These are phyloP conservation scores for Ophiostoma australiae DNA, from an alignment of 2,329 filamentous ascomycete genomes.

Conservation along the genomic window DNA sequence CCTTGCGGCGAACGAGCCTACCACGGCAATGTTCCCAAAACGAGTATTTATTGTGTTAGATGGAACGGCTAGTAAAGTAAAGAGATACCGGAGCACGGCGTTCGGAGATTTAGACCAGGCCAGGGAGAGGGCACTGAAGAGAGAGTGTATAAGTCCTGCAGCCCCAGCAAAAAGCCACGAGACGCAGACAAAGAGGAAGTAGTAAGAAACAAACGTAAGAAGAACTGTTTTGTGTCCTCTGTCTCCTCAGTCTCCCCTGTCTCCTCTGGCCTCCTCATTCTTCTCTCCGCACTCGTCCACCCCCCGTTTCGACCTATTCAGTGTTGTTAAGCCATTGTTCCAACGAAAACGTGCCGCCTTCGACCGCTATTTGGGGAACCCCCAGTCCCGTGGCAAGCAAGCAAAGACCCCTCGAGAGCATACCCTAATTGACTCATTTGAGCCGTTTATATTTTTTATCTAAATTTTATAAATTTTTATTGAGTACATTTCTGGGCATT, in stretches of 20 bases:
- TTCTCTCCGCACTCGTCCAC: conserved; percentile 6
- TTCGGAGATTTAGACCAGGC: conserved; percentile 17
- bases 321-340: not conserved
- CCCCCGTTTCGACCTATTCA: not conserved
- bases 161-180: not conserved
- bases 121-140: not conserved
- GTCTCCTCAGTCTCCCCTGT: not conserved
- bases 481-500: not conserved
- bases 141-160: conserved; percentile 12
- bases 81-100: conserved; percentile 16
- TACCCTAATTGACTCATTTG: conserved; percentile 11
- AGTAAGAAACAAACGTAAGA: conserved; percentile 4
- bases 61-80: not conserved
- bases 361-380: conserved; percentile 4
- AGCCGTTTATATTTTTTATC: not conserved
- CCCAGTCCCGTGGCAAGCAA: not conserved
- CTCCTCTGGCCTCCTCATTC: not conserved
- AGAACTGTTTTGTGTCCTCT: not conserved
- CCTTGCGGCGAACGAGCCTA: not conserved
- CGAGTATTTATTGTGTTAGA: not conserved
- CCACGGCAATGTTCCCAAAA: conserved; percentile 14
- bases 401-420: not conserved
- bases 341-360: conserved; percentile 3
- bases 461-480: not conserved
- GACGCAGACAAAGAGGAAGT: not conserved